A percentile compares a stretch with the other conserved stretches of the same genome.
Evolutionary conservation across 148 eudicot genomes (phyloP).

Genomic region (Chenopodium quinoa): DNA sequence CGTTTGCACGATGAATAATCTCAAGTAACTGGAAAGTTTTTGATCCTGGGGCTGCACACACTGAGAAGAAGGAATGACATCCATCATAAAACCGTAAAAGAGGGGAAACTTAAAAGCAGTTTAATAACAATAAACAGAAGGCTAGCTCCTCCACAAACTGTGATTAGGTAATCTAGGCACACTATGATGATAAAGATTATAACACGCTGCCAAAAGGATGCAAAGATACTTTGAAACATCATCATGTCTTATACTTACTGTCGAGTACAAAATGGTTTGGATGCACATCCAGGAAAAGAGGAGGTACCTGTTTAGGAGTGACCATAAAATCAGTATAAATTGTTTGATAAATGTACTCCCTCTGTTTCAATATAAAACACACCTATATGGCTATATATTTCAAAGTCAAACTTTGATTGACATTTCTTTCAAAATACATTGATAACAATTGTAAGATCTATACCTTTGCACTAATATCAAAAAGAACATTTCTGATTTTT

Average conservation of each 20-base stretch:
- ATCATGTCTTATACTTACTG: constrained; percentile 54
- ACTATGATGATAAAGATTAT: background rate
- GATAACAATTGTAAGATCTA: background rate
- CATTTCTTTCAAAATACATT: background rate
- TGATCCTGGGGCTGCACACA: constrained; percentile 99
- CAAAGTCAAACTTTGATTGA: background rate
- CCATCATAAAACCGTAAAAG: constrained; percentile 19
- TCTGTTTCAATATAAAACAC: background rate
- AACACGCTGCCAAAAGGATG: background rate
- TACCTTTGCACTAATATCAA: background rate
- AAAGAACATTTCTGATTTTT: background rate
- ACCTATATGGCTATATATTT: background rate
- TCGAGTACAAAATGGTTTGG: constrained; percentile 91
- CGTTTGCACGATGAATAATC: constrained; percentile 66
- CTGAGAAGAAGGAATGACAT: constrained; percentile 42
- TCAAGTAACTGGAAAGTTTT: constrained; percentile 97
- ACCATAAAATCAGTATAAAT: constrained; percentile 7
- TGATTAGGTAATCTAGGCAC: background rate
- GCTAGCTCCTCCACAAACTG: background rate
- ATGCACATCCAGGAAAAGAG: constrained; percentile 83
- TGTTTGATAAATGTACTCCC: background rate
- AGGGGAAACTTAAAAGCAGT: background rate
- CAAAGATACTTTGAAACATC: background rate
- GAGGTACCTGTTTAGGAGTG: constrained; percentile 70
- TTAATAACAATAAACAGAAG: background rate